A percentile compares a stretch with the other conserved stretches of the same genome.
phyloP scores from a whole-genome alignment of 2,329 filamentous ascomycete genomes.

The Myriosclerotinia curreyana region DNA sequence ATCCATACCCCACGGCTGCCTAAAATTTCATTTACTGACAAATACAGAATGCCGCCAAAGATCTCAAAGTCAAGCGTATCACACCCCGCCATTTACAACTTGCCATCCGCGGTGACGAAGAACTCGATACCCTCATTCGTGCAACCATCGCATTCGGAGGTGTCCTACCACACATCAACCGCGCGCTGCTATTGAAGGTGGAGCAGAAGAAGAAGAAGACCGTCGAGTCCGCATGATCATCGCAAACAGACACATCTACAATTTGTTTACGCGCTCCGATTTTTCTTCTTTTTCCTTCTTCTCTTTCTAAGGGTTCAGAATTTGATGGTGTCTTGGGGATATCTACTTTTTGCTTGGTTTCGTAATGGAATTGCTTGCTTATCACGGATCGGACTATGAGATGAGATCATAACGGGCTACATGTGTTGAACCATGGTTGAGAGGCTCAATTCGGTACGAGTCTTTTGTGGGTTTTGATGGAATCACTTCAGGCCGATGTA shows the following conservation, averaged over 20 bases:
- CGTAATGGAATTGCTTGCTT: conserved; percentile 17
- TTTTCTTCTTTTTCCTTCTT: conserved; percentile 18
- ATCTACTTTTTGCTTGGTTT: conserved; percentile 21
- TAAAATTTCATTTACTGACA: conserved; percentile 25
- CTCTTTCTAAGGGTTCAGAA: conserved; percentile 17
- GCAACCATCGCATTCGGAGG: conserved; percentile 98
- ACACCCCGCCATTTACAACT: conserved; percentile 96
- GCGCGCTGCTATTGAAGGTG: conserved; percentile 89
- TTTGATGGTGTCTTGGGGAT: conserved; percentile 23
- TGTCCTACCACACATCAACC: conserved; percentile 98
- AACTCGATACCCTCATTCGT: conserved; percentile 94
- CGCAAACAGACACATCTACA: conserved; percentile 2
- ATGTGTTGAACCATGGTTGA: conserved; percentile 1
- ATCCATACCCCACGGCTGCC: conserved; percentile 12
- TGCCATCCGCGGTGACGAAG: conserved; percentile 96
- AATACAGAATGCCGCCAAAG: conserved; percentile 86
- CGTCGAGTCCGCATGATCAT: conserved; percentile 39
- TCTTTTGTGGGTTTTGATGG: conserved; percentile 8
- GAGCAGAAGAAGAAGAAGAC: conserved; percentile 92
- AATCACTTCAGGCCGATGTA: conserved; percentile 11
- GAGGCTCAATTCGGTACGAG: not conserved
- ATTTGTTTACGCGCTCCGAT: conserved; percentile 9
- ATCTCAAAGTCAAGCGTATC: conserved; percentile 99
- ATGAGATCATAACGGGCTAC: conserved; percentile 16
- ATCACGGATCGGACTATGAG: conserved; percentile 17